Conservation (phyloP, 1,139 yeast genomes). For the Eremothecium gossypii region DNA sequence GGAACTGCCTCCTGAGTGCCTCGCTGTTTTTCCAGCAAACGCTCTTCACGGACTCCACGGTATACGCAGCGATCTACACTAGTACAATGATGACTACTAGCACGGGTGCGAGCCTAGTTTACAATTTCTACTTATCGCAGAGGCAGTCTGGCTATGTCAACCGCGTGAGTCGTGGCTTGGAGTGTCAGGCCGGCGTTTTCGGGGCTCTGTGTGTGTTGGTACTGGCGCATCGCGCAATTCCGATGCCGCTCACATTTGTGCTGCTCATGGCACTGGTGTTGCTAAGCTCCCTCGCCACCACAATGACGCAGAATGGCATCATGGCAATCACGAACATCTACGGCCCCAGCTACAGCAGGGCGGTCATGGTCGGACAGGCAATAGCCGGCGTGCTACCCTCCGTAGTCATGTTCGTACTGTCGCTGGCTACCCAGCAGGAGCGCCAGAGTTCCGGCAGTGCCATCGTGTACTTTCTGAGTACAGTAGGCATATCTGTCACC, state of each 20-base stretch:
- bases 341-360: slow-evolving; percentile 71
- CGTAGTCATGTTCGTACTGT: slow-evolving; percentile 56
- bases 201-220: not conserved
- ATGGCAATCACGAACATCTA: slow-evolving; percentile 78
- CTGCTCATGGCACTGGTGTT: slow-evolving; percentile 51
- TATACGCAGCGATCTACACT: slow-evolving; percentile 53
- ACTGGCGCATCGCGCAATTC: not conserved
- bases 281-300: slow-evolving; percentile 54
- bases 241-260: slow-evolving; percentile 37
- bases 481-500: slow-evolving; percentile 48
- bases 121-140: slow-evolving; percentile 58
- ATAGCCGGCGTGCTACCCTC: slow-evolving; percentile 89
- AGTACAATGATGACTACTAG: slow-evolving; percentile 87
- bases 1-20: slow-evolving; percentile 89
- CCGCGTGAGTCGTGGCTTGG: slow-evolving; percentile 49
- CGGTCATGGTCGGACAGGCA: slow-evolving; percentile 91
- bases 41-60: slow-evolving; percentile 46
- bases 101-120: slow-evolving; percentile 57
- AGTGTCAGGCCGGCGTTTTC: not conserved
- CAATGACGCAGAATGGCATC: slow-evolving; percentile 79
- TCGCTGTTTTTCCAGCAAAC: slow-evolving; percentile 63
- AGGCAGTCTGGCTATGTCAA: slow-evolving; percentile 56
- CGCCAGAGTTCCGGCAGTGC: slow-evolving; percentile 45
- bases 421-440: slow-evolving; percentile 33
- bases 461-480: slow-evolving; percentile 55